Evolutionary conservation across 176 grass and related monocot species (phyloP), one percentile per base, ranked within the genome.

Genomic region (Ensete ventricosum): DNA sequence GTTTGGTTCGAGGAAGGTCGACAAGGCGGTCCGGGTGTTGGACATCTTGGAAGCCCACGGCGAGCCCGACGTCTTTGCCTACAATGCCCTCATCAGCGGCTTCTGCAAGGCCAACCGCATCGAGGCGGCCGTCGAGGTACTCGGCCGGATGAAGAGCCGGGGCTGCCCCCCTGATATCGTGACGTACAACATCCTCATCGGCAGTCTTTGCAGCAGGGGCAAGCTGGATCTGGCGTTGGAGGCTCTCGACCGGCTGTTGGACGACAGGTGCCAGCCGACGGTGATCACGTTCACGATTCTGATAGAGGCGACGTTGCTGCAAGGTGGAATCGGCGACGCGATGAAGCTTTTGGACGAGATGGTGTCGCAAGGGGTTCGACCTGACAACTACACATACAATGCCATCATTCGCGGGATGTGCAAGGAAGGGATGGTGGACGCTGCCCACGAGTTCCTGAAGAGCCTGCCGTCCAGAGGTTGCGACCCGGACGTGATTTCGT

Each of bases 251-350:
- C 64, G 80, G 27, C 82, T 90, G 62, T 69, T 86, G 50, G 71
- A 55, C 71, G 84, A 82, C 20, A 67, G 76, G 0, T 86, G 88
- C 75, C 64, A 62, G 48, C 88, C 88, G 14, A 82, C 85, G 12
- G 84, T 90, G 53, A 84, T 90, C 71, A 90, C 88, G 48, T 90
- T 86, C 78, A 86, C 84, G 64, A 90, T 86, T 62, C 81, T 90
- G 69, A 85, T 90, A 20, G 88, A 90, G 71, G 88, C 84, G 49
- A 78, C 81, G 4, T 76, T 79, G 80, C 82, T 80, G 80, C 77
- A 80, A 64, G 83, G 71, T 24, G 88, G 88, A 8, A 81, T 86
- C 73, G 75, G 53, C 64, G 70, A 86, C 80, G 88, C 84, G 21
- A 78, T 90, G 88, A 67, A 79, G 60, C 80, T 90, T 9, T 76